phyloP scores from a whole-genome alignment of 805 yeast genomes.

The Metschnikowia hibisci region DNA sequence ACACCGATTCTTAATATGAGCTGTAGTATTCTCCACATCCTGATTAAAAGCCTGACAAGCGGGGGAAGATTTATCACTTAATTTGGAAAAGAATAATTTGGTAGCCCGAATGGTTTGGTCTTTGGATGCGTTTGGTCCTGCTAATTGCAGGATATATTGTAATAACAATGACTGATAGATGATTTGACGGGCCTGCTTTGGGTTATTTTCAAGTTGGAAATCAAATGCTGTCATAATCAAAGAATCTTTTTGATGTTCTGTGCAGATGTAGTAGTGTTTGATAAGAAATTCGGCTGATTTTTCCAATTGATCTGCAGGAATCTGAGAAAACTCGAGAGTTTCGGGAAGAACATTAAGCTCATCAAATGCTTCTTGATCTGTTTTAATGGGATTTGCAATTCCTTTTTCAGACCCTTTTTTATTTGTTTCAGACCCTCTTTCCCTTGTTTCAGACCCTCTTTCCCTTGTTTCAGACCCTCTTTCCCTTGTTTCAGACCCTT shows the following conservation, averaged over 20 bases:
- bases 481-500: too few species aligned
- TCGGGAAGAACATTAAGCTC: constrained; percentile 56
- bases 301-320: constrained; percentile 47
- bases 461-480: too few species aligned
- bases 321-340: constrained; percentile 61
- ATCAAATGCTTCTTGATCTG: constrained; percentile 35
- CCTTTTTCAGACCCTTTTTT: too few species aligned
- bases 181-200: constrained; percentile 52
- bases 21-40: constrained; percentile 70
- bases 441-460: too few species aligned
- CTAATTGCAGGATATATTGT: constrained; percentile 59
- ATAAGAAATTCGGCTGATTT: constrained; percentile 50
- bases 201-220: constrained; percentile 61
- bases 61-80: constrained; percentile 49
- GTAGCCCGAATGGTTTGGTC: constrained; percentile 43
- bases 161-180: constrained; percentile 76
- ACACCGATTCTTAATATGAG: constrained; percentile 76
- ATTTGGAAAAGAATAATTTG: constrained; percentile 62
- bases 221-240: constrained; percentile 92
- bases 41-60: constrained; percentile 66
- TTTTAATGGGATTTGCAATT: constrained; percentile 5
- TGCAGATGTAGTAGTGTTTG: constrained; percentile 63
- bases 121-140: constrained; percentile 29
- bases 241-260: constrained; percentile 85
- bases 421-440: too few species aligned